phyloP scores from a whole-genome alignment of 129 eudicot genomes.

The Chrysanthemum seticuspe region DNA sequence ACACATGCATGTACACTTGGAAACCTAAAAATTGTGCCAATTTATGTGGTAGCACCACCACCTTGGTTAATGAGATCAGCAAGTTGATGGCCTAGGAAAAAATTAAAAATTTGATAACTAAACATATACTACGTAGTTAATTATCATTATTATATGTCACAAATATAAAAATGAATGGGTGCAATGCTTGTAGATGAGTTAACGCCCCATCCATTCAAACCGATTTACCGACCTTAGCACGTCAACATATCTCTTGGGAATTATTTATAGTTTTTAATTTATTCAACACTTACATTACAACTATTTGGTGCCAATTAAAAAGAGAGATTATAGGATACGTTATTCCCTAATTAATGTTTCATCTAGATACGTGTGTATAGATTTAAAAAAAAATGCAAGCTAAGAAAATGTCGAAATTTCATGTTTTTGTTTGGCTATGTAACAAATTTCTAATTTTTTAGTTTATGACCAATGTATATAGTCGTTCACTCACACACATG shows the following conservation, averaged over 20 bases:
- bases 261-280: background rate
- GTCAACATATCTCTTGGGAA: background rate
- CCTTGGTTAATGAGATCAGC: background rate
- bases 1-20: slow-evolving; percentile 20
- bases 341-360: too few species aligned
- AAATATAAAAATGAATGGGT: background rate
- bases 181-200: slow-evolving; percentile 14
- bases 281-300: background rate
- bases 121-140: background rate
- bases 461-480: too few species aligned
- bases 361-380: too few species aligned
- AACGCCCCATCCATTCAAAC: slow-evolving; percentile 8
- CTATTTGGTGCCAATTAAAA: too few species aligned
- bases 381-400: too few species aligned
- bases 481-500: too few species aligned
- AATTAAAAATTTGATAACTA: background rate
- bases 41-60: background rate
- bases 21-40: slow-evolving; percentile 1
- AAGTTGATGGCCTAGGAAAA: background rate
- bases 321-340: too few species aligned
- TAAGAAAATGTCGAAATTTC: too few species aligned
- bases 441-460: too few species aligned
- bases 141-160: background rate
- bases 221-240: slow-evolving; percentile 19
- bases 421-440: too few species aligned